Evolutionary conservation across 225 moss, liverwort and hornwort species (phyloP), one percentile per base, ranked within the genome.

Genomic region (Asterella californica): DNA sequence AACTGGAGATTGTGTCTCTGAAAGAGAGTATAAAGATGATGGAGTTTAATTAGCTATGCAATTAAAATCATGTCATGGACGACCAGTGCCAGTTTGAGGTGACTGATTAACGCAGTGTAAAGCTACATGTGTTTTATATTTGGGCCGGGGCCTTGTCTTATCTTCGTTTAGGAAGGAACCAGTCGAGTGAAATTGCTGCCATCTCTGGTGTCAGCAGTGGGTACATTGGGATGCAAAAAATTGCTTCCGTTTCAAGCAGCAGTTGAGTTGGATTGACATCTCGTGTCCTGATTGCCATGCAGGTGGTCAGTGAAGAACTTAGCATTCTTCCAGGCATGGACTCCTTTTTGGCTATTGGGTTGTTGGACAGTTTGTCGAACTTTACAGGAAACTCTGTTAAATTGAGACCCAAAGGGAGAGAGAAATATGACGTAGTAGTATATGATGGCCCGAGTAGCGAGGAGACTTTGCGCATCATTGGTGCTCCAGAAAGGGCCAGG

Each of bases 321-420:
- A 89, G 95, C 80, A 93, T 95, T 80, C 88, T 99, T 75, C 97
- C 97, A 79, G 97, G 97, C 69, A 91, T 99, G 93, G 97, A 99
- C 81, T 89, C 97, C 37, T 83, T 95, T 73, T 50, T 99, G 81
- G 95, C 92, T 5, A 88, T 99, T 84, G 97, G 97, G 50, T 83
- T 89, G 79, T 84, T 99, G 74, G 93, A 99, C 83, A 87, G 86
- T 45, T 89, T 99, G 25, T 89, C 91, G 11, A 91, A 89, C 62
- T 93, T 95, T 75, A 86, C 90, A 27, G 90, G 91, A 24, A 90
- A 87, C 18, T 76, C 87, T 0, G 80, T 91, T 12, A 95, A 90
- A 79, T 88, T 80, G 76, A 78, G 76, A 72, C 89, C 82, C 7
- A 93, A 88, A 77, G 83, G 81, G 36, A 86, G 79, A 8, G 84